A percentile compares a stretch with the other conserved stretches of the same genome.
Conservation (phyloP, 2,329 filamentous ascomycete species). For the Ceratocystis huliohia region DNA sequence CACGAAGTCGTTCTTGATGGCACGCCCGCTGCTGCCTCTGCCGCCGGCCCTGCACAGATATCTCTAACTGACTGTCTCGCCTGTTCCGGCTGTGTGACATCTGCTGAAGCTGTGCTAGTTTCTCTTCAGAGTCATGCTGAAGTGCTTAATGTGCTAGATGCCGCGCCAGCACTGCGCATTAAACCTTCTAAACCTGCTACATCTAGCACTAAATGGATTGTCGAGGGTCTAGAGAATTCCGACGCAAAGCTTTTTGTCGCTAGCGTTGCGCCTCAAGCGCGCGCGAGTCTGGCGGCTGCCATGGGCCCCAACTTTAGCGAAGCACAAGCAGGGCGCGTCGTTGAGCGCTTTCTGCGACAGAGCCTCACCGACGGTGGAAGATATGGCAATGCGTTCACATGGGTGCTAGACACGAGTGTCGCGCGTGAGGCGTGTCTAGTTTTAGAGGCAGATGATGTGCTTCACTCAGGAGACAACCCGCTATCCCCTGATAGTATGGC, state of each 20-base stretch:
- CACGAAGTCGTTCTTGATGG: slow-evolving; percentile 94
- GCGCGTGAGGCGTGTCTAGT: slow-evolving; percentile 75
- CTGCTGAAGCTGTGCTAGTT: slow-evolving; percentile 92
- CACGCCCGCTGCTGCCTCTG: slow-evolving; percentile 42
- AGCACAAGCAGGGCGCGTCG: slow-evolving; percentile 64
- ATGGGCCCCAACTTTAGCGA: slow-evolving; percentile 61
- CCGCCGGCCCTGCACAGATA: slow-evolving; percentile 69
- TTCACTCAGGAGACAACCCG: slow-evolving; percentile 25
- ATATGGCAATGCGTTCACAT: slow-evolving; percentile 66
- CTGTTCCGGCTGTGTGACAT: slow-evolving; percentile 94
- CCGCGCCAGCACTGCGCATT: slow-evolving; percentile 38
- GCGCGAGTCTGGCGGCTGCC: slow-evolving; percentile 78
- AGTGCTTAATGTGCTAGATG: slow-evolving; percentile 70
- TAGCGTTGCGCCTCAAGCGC: slow-evolving; percentile 80
- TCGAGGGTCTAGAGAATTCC: slow-evolving; percentile 43
- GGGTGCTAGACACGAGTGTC: slow-evolving; percentile 81
- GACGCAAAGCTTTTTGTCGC: slow-evolving; percentile 75
- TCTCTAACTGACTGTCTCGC: slow-evolving; percentile 94
- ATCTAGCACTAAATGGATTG: slow-evolving; percentile 24
- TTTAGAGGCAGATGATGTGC: slow-evolving; percentile 60
- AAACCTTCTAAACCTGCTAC: background rate
- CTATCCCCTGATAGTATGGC: slow-evolving; percentile 22
- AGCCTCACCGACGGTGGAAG: slow-evolving; percentile 59
- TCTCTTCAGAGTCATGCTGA: slow-evolving; percentile 88
- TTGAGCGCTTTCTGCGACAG: slow-evolving; percentile 58